Evolutionary conservation across 768 basidiomycete species (phyloP), one percentile per base, ranked within the genome.

Genomic region (Jaapia argillacea): DNA sequence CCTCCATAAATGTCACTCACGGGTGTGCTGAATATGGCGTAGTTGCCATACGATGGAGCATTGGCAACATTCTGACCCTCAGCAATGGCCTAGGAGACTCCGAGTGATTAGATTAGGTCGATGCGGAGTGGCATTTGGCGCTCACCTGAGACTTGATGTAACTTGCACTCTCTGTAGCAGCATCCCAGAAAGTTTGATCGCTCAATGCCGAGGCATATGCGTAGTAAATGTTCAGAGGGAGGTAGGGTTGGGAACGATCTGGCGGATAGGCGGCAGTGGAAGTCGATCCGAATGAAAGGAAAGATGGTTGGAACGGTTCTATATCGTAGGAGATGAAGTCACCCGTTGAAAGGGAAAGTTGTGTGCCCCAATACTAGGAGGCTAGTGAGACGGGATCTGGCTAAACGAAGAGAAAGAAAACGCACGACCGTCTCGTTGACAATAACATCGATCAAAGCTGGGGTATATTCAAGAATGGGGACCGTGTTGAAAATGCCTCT

Each of bases 11-110:
- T 61, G 6, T 55, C 46, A 42, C 66, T 57, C 18, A 79, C 42
- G 1, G 77, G 68, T 3, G 77, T 79, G 42, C 69, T 69, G 28
- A 49, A 58, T 4, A 74, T 58, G 4, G 79, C 79, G 48, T 82
- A 81, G 55, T 85, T 85, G 22, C 67, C 64, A 53, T 85, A 83
- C 40, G 70, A 46, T 3, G 71, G 51, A 3, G 65, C 68, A n/a
- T 59, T 52, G 5, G 47, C 52, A 20, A 66, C 44, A 36, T 61
- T 53, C 53, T 73, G 68, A 7, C 71, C 71, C 40, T 69, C 58
- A 16, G 52, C 52, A 4, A 64, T 48, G 2, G 67, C 68, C 28
- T 33, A 16, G 10, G n/a, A n/a, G n/a, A n/a, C n/a, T n/a, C n/a
- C n/a, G n/a, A n/a, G n/a, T n/a, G n/a, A n/a, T n/a, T n/a, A n/a